Evolutionary conservation across 2,329 filamentous ascomycete genomes (phyloP), one percentile per base, ranked within the genome.

Genomic region (Aspergillus tubingensis): DNA sequence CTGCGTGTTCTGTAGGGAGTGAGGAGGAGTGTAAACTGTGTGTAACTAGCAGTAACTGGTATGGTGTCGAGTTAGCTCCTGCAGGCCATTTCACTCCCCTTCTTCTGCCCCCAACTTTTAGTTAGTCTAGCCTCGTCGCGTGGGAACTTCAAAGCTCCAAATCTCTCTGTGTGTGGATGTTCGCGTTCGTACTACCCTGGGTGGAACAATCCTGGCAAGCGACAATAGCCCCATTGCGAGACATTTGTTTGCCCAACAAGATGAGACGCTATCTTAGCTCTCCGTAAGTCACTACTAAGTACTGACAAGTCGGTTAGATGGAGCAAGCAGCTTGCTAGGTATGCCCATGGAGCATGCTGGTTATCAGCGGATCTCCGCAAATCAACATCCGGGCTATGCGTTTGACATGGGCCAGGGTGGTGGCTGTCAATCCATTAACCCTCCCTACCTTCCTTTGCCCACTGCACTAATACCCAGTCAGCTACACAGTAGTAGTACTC

Each of bases 331-430:
- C 27, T 30, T 30, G 25, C 25, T 27, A 30, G 15, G 25, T 8
- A 30, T 19, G 47, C 7, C 7, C 15, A 30, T 50, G 47, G 8
- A 21, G 53, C 8, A 44, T 17, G 7, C 19, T 55, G 25, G 41
- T 55, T 47, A 47, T 47, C 53, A 47, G 39, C 41, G 53, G 39
- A 44, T 55, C 53, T 55, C 39, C 53, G 39, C 53, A 55, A 47
- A 55, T 55, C 25, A 47, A 36, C 39, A 21, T 25, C 25, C 25
- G 51, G 51, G 39, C 21, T 21, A 23, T n/a, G 38, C 15, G 25
- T 41, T 41, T 23, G 32, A 44, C 41, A 38, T 41, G 51, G 19
- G 36, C 19, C 36, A 53, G 23, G 52, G 52, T 30, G 52, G 52
- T 30, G 21, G 52, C 38, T 38, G 44, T 49, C 44, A 49, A 49